Percentiles rank a stretch among this genome's conserved stretches.
Conservation (phyloP, 2,329 filamentous ascomycete species). For the Anthostomella pinea region DNA sequence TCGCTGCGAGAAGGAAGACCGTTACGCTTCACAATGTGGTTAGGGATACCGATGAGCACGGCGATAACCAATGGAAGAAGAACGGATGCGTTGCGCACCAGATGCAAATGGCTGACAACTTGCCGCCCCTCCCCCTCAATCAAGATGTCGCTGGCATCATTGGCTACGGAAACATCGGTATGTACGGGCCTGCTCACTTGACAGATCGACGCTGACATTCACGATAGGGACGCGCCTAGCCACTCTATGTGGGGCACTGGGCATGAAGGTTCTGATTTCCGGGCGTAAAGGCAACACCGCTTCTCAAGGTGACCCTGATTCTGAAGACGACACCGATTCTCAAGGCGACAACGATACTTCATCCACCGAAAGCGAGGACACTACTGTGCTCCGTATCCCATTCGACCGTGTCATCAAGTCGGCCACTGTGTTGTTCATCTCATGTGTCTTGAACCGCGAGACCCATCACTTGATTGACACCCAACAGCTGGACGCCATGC, state of each 20-base stretch:
- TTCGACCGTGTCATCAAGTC: constrained; percentile 18
- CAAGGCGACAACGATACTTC: neutral
- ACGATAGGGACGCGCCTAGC: constrained; percentile 18
- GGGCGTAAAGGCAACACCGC: constrained; percentile 20
- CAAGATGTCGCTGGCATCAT: constrained; percentile 22
- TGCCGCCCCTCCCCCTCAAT: constrained; percentile 13
- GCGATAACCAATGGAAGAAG: constrained; percentile 18
- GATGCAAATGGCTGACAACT: constrained; percentile 18
- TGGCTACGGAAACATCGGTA: constrained; percentile 20
- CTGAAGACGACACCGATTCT: too few species aligned
- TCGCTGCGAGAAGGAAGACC: constrained; percentile 22
- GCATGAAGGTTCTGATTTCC: constrained; percentile 24
- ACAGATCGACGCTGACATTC: neutral
- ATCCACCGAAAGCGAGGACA: neutral
- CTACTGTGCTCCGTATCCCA: constrained; percentile 6
- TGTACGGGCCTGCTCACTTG: neutral
- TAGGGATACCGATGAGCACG: constrained; percentile 9
- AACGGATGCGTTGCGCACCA: constrained; percentile 14
- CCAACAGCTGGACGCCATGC: constrained; percentile 19
- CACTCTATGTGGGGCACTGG: constrained; percentile 18
- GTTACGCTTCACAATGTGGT: constrained; percentile 20
- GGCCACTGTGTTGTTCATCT: constrained; percentile 22
- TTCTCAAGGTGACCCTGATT: too few species aligned
- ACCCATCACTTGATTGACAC: constrained; percentile 19
- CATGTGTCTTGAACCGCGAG: constrained; percentile 10